A percentile compares a stretch with the other conserved stretches of the same genome.
These are phyloP conservation scores for Suillus discolor DNA, from an alignment of 768 basidiomycete genomes.

Conservation along the genomic window DNA sequence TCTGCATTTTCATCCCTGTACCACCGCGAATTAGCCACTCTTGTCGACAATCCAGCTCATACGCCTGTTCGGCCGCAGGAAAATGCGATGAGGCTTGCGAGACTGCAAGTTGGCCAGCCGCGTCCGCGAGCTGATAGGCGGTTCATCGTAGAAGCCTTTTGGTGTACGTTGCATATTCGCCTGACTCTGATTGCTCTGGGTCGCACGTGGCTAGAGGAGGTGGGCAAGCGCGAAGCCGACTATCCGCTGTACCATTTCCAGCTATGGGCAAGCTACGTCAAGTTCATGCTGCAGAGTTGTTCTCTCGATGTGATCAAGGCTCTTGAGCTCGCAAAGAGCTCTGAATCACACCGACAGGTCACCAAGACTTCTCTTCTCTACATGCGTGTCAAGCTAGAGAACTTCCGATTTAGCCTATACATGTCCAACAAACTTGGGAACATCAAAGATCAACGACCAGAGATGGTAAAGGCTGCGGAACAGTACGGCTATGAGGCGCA, in stretches of 20 bases:
- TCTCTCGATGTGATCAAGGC: constrained; percentile 49
- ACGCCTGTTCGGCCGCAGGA: constrained; percentile 46
- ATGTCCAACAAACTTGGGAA: constrained; percentile 29
- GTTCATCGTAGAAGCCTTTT: constrained; percentile 63
- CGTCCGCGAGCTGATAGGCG: constrained; percentile 60
- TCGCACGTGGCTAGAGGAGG: constrained; percentile 39
- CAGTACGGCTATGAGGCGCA: constrained; percentile 14
- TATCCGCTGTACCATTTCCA: constrained; percentile 14
- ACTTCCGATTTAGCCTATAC: constrained; percentile 49
- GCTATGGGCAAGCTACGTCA: constrained; percentile 50
- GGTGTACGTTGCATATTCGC: constrained; percentile 54
- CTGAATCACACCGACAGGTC: constrained; percentile 56
- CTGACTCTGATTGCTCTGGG: constrained; percentile 51
- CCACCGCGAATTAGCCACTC: constrained; percentile 44
- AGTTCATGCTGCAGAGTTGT: constrained; percentile 51
- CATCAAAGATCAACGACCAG: constrained; percentile 22
- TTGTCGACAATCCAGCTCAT: constrained; percentile 31
- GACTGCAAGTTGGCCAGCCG: constrained; percentile 54
- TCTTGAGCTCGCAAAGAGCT: constrained; percentile 45
- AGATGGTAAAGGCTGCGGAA: constrained; percentile 24
- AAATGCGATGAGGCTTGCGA: constrained; percentile 54
- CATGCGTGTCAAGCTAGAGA: constrained; percentile 50
- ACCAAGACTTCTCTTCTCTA: constrained; percentile 44
- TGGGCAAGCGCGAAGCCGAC: constrained; percentile 23
- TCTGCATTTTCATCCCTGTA: constrained; percentile 57